Evolutionary conservation across 225 moss, liverwort and hornwort genomes (phyloP), one percentile per base, ranked within the genome.

Genomic region (Sphagnum contortum): DNA sequence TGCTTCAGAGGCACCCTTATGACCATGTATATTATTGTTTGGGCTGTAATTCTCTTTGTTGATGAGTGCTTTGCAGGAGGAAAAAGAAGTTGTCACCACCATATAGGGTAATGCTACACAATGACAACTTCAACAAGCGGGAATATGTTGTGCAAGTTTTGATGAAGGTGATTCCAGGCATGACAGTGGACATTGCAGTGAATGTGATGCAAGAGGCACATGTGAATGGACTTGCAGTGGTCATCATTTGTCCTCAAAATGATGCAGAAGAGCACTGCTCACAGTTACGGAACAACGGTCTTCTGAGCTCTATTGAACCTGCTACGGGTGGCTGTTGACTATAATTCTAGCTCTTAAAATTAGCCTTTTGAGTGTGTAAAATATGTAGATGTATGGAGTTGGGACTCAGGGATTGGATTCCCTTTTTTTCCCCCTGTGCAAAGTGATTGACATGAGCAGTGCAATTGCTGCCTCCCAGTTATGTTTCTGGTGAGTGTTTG

Each of bases 131-230:
- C 75, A 94, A 94, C 79, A 94, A 90, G 59, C 83, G 93, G 9
- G 93, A 94, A 64, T 94, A 94, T 60, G 93, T 94, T 12, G 93
- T 94, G 3, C 93, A 94, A 81, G 93, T 94, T 11, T 80, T 94
- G 64, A 86, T 94, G 93, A 94, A 94, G 69, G 93, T 90, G 7
- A 94, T 94, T 45, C 93, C 93, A 4, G 90, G 93, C 49, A 94
- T 94, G 93, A 84, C 90, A 11, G 90, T 94, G 5, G 93, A 94
- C 78, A 83, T 79, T 61, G 93, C 93, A 12, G 93, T 94, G 50
- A 94, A 94, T 67, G 84, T 94, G 44, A 94, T 94, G 93, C 86
- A 86, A 59, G 93, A 90, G 79, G 93, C 93, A 4, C 93, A 94
- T 65, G 76, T 88, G 1, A 94, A 94, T 64, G 93, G 93, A 4